Conservation (phyloP, 306 rosid species). For the Trichosanthes cucumerina region DNA sequence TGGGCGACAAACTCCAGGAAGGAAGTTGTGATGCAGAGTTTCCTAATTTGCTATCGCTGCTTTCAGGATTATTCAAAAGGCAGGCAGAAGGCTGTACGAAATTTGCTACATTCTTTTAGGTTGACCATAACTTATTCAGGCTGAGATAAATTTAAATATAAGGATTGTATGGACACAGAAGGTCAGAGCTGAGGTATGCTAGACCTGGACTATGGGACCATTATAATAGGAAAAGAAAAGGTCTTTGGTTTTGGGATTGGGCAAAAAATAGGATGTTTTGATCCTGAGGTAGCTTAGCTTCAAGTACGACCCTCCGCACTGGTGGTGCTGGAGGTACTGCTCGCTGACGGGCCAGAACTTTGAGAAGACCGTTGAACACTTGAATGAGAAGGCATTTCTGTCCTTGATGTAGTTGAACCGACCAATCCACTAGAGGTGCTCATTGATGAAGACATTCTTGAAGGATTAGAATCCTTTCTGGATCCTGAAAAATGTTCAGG, state of each 20-base stretch:
- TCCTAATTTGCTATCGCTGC: conserved; percentile 28
- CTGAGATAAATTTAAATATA: conserved; percentile 55
- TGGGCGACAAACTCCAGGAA: conserved; percentile 40
- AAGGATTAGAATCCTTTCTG: conserved; percentile 58
- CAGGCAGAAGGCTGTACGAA: conserved; percentile 49
- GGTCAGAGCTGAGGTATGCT: conserved; percentile 50
- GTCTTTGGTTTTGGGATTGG: conserved; percentile 56
- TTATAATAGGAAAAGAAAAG: conserved; percentile 41
- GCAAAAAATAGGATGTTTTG: conserved; percentile 37
- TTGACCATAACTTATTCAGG: conserved; percentile 77
- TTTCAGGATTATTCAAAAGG: conserved; percentile 65
- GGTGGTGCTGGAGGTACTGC: conserved; percentile 27
- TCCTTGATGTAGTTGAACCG: conserved; percentile 57
- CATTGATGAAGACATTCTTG: conserved; percentile 70
- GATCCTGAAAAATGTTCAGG: conserved; percentile 60
- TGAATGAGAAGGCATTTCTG: conserved; percentile 39
- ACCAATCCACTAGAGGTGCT: conserved; percentile 70
- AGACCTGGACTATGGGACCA: conserved; percentile 42
- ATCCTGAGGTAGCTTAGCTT: conserved; percentile 62
- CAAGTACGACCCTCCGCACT: conserved; percentile 47
- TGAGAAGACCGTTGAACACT: conserved; percentile 51
- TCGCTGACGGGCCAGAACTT: conserved; percentile 37
- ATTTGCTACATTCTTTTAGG: conserved; percentile 52
- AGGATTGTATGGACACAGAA: conserved; percentile 55
- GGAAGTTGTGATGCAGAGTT: conserved; percentile 18